phyloP scores from a whole-genome alignment of 306 rosid genomes.

The Quercus robur region DNA sequence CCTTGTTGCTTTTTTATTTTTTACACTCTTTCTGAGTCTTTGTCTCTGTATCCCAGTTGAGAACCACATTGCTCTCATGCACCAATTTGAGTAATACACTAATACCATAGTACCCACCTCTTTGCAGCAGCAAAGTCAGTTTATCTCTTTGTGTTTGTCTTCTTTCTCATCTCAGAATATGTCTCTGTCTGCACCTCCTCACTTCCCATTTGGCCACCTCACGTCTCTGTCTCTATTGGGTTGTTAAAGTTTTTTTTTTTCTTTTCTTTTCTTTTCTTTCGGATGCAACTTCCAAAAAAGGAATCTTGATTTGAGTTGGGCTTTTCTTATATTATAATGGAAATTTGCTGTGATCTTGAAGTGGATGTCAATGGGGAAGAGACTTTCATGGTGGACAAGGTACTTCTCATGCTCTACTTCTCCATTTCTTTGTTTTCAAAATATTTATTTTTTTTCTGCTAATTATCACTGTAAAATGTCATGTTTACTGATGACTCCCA shows the following conservation, averaged over 20 bases:
- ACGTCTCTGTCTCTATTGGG: slow-evolving; percentile 26
- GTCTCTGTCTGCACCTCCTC: slow-evolving; percentile 18
- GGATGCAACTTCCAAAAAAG: slow-evolving; percentile 18
- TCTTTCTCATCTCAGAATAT: slow-evolving; percentile 59
- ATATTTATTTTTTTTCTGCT: not conserved
- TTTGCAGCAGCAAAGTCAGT: slow-evolving; percentile 24
- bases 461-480: not conserved
- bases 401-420: slow-evolving; percentile 20
- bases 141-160: slow-evolving; percentile 52
- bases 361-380: slow-evolving; percentile 95
- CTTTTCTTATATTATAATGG: slow-evolving; percentile 42
- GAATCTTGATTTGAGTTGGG: slow-evolving; percentile 28
- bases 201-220: not conserved
- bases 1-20: slow-evolving; percentile 37
- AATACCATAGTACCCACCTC: slow-evolving; percentile 12
- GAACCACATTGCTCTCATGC: slow-evolving; percentile 32
- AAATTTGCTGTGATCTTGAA: slow-evolving; percentile 69
- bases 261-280: slow-evolving; percentile 4
- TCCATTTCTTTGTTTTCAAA: not conserved
- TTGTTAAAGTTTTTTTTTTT: not conserved
- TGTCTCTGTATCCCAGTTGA: slow-evolving; percentile 42
- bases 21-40: slow-evolving; percentile 33
- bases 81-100: slow-evolving; percentile 34
- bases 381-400: slow-evolving; percentile 84
- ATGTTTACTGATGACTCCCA: not conserved